Conservation (phyloP, 345 rosid species). For the Conringia planisiliqua region DNA sequence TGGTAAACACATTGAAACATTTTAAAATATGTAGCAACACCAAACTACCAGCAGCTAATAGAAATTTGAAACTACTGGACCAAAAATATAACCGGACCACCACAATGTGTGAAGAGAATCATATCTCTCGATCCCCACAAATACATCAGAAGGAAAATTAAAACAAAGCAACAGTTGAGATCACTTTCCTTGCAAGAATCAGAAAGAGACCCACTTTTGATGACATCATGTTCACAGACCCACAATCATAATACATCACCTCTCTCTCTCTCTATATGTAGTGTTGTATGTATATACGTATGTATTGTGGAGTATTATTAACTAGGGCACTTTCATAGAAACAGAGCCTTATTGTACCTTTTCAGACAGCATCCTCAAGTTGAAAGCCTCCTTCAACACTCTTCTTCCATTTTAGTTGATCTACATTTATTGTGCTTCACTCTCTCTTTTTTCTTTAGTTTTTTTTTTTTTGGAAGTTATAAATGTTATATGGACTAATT, state of each 20-base stretch:
- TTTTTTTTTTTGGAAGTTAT: background rate
- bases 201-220: slow-evolving; percentile 28
- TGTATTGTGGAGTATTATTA: slow-evolving; percentile 12
- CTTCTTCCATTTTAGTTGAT: slow-evolving; percentile 25
- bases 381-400: slow-evolving; percentile 41
- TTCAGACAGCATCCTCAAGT: slow-evolving; percentile 33
- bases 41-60: background rate
- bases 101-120: slow-evolving; percentile 29
- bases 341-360: slow-evolving; percentile 28
- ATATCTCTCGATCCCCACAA: slow-evolving; percentile 38
- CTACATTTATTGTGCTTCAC: slow-evolving; percentile 26
- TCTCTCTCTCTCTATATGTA: background rate
- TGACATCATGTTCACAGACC: slow-evolving; percentile 31
- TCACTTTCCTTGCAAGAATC: slow-evolving; percentile 39
- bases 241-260: slow-evolving; percentile 6
- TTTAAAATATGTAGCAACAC: background rate
- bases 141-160: slow-evolving; percentile 24
- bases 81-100: slow-evolving; percentile 20
- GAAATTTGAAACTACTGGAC: slow-evolving; percentile 14
- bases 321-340: slow-evolving; percentile 29
- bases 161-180: slow-evolving; percentile 33
- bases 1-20: background rate
- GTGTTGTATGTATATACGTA: background rate
- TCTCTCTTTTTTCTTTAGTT: background rate
- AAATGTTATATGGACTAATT: background rate